Base-by-base conservation (phyloP, 345 rosid species). In the Pelargonium nanum region DNA sequence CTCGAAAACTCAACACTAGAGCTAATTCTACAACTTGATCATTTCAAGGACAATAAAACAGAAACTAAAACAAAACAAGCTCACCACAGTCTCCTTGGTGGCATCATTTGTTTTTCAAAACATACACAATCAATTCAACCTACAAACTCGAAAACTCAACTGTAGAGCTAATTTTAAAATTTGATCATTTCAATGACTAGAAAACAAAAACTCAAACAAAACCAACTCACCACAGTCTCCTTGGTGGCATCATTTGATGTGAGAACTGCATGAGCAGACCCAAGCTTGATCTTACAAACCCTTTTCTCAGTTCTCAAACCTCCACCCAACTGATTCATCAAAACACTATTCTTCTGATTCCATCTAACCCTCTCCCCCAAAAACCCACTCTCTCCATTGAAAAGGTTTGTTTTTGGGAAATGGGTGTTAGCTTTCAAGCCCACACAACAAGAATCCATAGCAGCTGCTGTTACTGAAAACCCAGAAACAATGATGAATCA, bases 401-500 rank as follows among this genome's bases (percentile, higher is more conserved):
- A 75, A 55, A 64, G 68, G 48, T 80, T 62, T 61, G 65, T 55
- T 62, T 67, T 77, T 24, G 75, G 40, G 73, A 83, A 40, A 64
- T 45, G 72, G 63, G 75, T 44, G 44, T 72, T 84, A 67, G 78
- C 65, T 63, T 68, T 68, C 64, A 78, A 68, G 51, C 70, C 68
- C 68, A 75, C 75, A 65, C 75, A 71, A 72, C 81, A 68, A 57
- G 96, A 91, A 77, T 84, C 88, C 97, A 91, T 91, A 53, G 57
- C 45, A 24, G 26, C 52, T 55, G 58, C 6, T 25, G 16, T n/a
- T 63, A 51, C 24, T 59, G 28, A 28, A 17, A 45, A 48, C 19
- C 19, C 68, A 26, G 30, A 50, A 55, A 58, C 15, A 53, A 63
- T 51, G 55, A 24, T 60, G 59, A 64, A 34, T 62, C 51, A 70